phyloP scores from a whole-genome alignment of 208 protist species.

The Leishmania turanica region DNA sequence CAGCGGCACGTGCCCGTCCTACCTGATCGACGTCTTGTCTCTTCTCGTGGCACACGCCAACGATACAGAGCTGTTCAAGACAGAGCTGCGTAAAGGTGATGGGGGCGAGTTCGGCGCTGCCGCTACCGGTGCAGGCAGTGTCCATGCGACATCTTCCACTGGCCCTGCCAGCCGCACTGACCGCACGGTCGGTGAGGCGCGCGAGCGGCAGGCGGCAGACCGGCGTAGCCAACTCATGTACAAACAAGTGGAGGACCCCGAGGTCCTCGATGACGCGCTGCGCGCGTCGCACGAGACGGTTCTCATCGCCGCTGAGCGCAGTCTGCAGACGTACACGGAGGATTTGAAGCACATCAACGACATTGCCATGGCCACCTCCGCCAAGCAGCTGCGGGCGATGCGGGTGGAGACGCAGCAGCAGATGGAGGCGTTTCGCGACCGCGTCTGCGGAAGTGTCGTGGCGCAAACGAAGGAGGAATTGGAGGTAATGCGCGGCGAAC shows the following conservation, averaged over 20 bases:
- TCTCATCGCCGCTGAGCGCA: conserved; percentile 57
- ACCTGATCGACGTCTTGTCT: conserved; percentile 74
- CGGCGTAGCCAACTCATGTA: conserved; percentile 28
- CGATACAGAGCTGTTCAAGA: conserved; percentile 79
- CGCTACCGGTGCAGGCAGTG: background rate
- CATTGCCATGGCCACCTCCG: conserved; percentile 57
- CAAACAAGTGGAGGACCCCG: conserved; percentile 31
- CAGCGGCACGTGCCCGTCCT: conserved; percentile 61
- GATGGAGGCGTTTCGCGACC: conserved; percentile 56
- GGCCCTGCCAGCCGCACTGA: background rate
- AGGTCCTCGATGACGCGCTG: conserved; percentile 36
- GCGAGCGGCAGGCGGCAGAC: conserved; percentile 24
- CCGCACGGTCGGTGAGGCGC: background rate
- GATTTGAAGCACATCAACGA: conserved; percentile 68
- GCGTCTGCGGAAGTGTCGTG: conserved; percentile 39
- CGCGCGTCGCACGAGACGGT: conserved; percentile 47
- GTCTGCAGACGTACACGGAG: conserved; percentile 57
- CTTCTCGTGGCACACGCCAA: conserved; percentile 81
- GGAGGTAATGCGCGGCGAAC: conserved; percentile 50
- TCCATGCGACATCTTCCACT: background rate
- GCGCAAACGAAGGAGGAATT: conserved; percentile 52
- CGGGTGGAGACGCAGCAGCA: conserved; percentile 42
- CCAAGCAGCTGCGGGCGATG: conserved; percentile 61
- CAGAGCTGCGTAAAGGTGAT: conserved; percentile 37
- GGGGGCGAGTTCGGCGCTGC: background rate